These are phyloP conservation scores for Oropetium thomaeum DNA, from an alignment of 176 grass and related monocot genomes.

Conservation along the genomic window DNA sequence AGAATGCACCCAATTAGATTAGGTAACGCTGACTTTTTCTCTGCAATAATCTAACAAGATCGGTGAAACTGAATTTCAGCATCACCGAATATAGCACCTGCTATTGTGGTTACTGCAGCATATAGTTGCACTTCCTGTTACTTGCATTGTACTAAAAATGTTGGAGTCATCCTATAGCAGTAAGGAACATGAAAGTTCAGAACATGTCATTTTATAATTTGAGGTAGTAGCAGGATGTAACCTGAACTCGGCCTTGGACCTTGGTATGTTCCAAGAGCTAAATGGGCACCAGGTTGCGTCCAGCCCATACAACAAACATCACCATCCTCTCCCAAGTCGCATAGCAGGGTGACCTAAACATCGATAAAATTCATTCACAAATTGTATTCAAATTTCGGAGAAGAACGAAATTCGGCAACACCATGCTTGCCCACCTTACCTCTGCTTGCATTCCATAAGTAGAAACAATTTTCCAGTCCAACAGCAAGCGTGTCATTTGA, in stretches of 20 bases:
- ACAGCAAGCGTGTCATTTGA: slow-evolving; percentile 85
- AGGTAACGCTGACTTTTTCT: too few species aligned
- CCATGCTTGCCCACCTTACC: slow-evolving; percentile 50
- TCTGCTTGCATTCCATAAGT: slow-evolving; percentile 95
- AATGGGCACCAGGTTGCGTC: slow-evolving; percentile 69
- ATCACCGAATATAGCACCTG: too few species aligned
- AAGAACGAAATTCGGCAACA: neutral
- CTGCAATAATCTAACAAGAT: too few species aligned
- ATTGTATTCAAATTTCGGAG: neutral
- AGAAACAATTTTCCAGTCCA: slow-evolving; percentile 84
- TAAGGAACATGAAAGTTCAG: neutral
- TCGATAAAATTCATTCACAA: neutral
- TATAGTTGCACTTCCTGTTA: neutral
- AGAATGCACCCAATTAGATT: too few species aligned
- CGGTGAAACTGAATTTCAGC: too few species aligned
- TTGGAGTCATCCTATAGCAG: neutral
- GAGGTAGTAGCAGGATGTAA: slow-evolving; percentile 4
- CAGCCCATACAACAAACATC: slow-evolving; percentile 87
- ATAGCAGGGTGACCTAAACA: slow-evolving; percentile 83
- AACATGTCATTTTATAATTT: neutral
- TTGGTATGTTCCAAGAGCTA: slow-evolving; percentile 81
- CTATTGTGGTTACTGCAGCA: too few species aligned
- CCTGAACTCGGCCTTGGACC: slow-evolving; percentile 95
- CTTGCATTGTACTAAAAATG: neutral
- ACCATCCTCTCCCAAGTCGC: slow-evolving; percentile 82